A percentile compares a stretch with the other conserved stretches of the same genome.
Conservation (phyloP, 345 rosid genomes). For the Alliaria petiolata region DNA sequence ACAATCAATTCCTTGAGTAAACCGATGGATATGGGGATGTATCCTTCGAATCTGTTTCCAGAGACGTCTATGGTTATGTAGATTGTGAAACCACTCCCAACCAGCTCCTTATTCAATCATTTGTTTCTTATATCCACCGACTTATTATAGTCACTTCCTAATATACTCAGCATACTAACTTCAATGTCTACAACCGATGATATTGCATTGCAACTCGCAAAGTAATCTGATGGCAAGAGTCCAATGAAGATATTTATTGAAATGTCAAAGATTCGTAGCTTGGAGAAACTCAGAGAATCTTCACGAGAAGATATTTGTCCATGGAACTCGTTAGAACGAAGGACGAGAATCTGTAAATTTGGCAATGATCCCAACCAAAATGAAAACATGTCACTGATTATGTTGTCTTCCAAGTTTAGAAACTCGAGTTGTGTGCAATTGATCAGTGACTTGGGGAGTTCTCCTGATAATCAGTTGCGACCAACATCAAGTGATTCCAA, state of each 20-base stretch:
- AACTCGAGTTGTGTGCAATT: constrained; percentile 36
- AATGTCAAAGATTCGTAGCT: constrained; percentile 44
- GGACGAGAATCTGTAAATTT: constrained; percentile 33
- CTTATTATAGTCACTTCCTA: too few relatives aligned
- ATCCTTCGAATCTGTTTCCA: too few relatives aligned
- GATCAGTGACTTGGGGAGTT: constrained; percentile 31
- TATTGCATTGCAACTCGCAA: too few relatives aligned
- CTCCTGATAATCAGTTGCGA: constrained; percentile 22
- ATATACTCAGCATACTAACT: too few relatives aligned
- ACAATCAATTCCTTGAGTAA: not conserved
- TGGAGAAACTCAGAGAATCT: not conserved
- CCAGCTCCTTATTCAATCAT: too few relatives aligned
- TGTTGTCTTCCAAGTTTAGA: constrained; percentile 38
- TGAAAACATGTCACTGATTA: constrained; percentile 31
- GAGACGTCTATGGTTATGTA: too few relatives aligned
- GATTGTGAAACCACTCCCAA: too few relatives aligned
- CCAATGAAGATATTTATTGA: constrained; percentile 30
- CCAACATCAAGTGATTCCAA: constrained; percentile 13
- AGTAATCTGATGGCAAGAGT: too few relatives aligned
- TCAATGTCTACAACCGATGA: too few relatives aligned
- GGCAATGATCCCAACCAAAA: constrained; percentile 32
- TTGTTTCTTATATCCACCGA: too few relatives aligned
- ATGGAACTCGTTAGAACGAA: constrained; percentile 40
- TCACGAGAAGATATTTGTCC: constrained; percentile 25
- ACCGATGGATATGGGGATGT: too few relatives aligned